Conservation (phyloP, 2,329 filamentous ascomycete species). For the Aspergillus fumigatiaffinis region DNA sequence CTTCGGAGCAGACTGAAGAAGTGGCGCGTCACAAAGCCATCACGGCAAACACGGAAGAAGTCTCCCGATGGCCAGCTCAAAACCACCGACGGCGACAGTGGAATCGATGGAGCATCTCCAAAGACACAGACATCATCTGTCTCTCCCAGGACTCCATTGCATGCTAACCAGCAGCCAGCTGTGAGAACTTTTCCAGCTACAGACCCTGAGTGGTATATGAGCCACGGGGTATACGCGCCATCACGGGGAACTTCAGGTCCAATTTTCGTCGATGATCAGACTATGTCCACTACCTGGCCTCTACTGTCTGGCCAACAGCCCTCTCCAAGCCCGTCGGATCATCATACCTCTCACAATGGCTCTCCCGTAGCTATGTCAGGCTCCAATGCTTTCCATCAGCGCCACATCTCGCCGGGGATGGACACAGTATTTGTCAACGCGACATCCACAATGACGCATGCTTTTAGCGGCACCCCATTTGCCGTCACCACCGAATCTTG, state of each 20-base stretch:
- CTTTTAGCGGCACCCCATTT: conserved; percentile 22
- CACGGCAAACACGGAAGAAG: conserved; percentile 41
- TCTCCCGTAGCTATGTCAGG: conserved; percentile 17
- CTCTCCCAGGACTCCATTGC: conserved; percentile 11
- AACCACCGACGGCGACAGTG: conserved; percentile 18
- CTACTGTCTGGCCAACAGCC: conserved; percentile 18
- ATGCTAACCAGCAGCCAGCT: conserved; percentile 4
- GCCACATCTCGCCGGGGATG: conserved; percentile 22
- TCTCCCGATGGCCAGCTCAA: conserved; percentile 20
- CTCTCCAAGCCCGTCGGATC: conserved; percentile 21
- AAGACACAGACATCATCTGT: conserved; percentile 7
- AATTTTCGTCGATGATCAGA: conserved; percentile 7
- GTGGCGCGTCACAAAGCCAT: conserved; percentile 44
- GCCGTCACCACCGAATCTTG: conserved; percentile 25
- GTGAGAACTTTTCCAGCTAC: conserved; percentile 3
- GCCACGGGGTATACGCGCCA: conserved; percentile 10
- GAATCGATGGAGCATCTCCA: conserved; percentile 15
- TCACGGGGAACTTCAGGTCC: conserved; percentile 8
- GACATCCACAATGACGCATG: conserved; percentile 21
- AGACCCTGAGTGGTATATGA: conserved; percentile 17
- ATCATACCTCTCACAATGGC: conserved; percentile 17
- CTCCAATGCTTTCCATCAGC: conserved; percentile 23
- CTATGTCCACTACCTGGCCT: conserved; percentile 18
- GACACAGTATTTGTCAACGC: conserved; percentile 25
- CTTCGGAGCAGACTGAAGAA: conserved; percentile 43